Conservation (phyloP, 2,329 filamentous ascomycete species). For the Cryphonectria carpinicola region DNA sequence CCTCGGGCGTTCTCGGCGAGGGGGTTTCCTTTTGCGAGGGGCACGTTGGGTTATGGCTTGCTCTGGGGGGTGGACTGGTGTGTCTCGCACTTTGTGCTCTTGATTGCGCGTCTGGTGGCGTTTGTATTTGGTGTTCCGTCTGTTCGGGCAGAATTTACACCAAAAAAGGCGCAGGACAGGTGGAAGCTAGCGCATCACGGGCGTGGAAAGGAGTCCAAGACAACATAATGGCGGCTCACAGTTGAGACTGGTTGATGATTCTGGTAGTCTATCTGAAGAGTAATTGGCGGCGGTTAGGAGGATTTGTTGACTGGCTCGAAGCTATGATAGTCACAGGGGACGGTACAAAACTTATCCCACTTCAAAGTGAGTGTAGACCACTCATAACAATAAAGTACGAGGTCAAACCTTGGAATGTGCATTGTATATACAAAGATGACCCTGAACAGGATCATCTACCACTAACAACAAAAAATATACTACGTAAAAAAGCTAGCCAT, state of each 20-base stretch:
- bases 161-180: not conserved
- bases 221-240: not conserved
- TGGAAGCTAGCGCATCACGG: slow-evolving; percentile 4
- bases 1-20: slow-evolving; percentile 33
- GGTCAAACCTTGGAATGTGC: not conserved
- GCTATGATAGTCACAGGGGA: not conserved
- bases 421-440: not conserved
- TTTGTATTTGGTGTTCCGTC: slow-evolving; percentile 21
- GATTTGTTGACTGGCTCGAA: not conserved
- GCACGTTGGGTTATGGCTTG: slow-evolving; percentile 24
- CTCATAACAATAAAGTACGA: not conserved
- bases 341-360: not conserved
- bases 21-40: slow-evolving; percentile 31
- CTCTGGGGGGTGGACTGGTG: slow-evolving; percentile 16
- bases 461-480: not conserved
- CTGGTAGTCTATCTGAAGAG: not conserved
- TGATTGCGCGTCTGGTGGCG: slow-evolving; percentile 13
- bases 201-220: slow-evolving; percentile 7
- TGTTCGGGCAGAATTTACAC: slow-evolving; percentile 27
- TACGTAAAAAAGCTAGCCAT: not conserved
- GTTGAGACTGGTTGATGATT: not conserved
- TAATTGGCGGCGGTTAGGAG: not conserved
- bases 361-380: not conserved
- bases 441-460: not conserved
- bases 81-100: slow-evolving; percentile 19